Evolutionary conservation across 208 protist species (phyloP), one percentile per base, ranked within the genome.

Genomic region (Trypanosoma caninum): DNA sequence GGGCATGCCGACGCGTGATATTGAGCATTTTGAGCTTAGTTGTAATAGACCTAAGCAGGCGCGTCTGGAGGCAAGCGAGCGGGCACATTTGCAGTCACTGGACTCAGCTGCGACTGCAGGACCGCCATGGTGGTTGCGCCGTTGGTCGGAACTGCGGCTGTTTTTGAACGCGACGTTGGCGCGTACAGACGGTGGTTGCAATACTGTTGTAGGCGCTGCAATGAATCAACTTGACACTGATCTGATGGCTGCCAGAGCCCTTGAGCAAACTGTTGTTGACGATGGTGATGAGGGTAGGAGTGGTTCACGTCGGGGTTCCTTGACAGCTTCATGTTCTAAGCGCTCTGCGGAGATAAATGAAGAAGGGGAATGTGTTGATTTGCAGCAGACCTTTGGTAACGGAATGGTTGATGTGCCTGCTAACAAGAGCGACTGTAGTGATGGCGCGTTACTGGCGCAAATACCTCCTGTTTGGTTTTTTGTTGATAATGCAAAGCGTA

Each of bases 401-500:
- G n/a, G n/a, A n/a, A n/a, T n/a, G n/a, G n/a, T n/a, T n/a, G n/a
- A n/a, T n/a, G n/a, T n/a, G n/a, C n/a, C n/a, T 10, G 6, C 16
- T 27, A 13, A 50, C n/a, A 1, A 30, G 3, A 25, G 45, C 22
- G 23, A 27, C 22, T 23, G 23, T 16, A 13, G 23, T 27, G 18
- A 59, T 41, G 28, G 48, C 23, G 37, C 69, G 80, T 46, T 83
- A 28, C 54, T 87, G 44, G 50, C 65, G 34, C 74, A 76, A 33
- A 55, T 47, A 20, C 72, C 81, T 5, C 84, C 83, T 2, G 40
- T 71, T 20, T 90, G 83, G 83, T 73, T 72, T 23, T 77, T 68
- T 38, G 66, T 61, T 40, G 79, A 76, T 20, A 76, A 73, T 0
- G 79, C 68, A 3, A 50, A 65, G 13, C 54, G 69, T 38, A 54